These are phyloP conservation scores for Cladosporium halotolerans DNA, from an alignment of 2,329 filamentous ascomycete species.

Conservation along the genomic window DNA sequence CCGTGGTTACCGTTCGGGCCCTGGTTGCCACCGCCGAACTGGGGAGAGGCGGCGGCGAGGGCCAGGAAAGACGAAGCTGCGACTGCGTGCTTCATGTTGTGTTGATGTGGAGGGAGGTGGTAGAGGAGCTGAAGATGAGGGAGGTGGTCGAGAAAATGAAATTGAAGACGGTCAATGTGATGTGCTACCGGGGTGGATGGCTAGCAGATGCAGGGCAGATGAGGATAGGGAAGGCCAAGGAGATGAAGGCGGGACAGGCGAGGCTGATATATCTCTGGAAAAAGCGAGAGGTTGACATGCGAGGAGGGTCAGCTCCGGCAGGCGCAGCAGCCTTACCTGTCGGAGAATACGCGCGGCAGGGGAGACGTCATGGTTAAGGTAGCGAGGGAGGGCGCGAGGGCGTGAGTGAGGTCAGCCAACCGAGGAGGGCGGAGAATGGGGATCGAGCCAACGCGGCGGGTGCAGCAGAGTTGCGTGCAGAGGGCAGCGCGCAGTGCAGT, in stretches of 20 bases:
- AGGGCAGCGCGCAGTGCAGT: neutral
- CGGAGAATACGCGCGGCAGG: constrained; percentile 12
- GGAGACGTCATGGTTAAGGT: neutral
- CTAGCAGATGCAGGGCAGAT: neutral
- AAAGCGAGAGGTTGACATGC: constrained; percentile 8
- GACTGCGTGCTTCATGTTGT: constrained; percentile 9
- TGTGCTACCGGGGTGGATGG: constrained; percentile 7
- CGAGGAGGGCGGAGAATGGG: neutral
- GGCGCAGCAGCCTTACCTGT: constrained; percentile 1
- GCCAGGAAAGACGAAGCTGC: constrained; percentile 7
- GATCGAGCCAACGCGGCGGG: neutral
- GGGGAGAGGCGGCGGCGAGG: constrained; percentile 11
- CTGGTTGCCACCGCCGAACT: constrained; percentile 5
- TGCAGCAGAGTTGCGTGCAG: neutral
- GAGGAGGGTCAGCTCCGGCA: neutral
- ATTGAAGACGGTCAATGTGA: neutral
- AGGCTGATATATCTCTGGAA: neutral
- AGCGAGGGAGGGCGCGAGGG: neutral
- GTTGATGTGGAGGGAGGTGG: neutral
- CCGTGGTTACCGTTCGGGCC: neutral
- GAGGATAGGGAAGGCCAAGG: neutral
- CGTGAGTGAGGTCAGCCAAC: neutral
- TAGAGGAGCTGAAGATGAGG: neutral
- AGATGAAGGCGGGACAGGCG: neutral
- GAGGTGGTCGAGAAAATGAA: neutral